Evolutionary conservation across 257 asterid species (phyloP).

Genomic region (Solanum neorickii): DNA sequence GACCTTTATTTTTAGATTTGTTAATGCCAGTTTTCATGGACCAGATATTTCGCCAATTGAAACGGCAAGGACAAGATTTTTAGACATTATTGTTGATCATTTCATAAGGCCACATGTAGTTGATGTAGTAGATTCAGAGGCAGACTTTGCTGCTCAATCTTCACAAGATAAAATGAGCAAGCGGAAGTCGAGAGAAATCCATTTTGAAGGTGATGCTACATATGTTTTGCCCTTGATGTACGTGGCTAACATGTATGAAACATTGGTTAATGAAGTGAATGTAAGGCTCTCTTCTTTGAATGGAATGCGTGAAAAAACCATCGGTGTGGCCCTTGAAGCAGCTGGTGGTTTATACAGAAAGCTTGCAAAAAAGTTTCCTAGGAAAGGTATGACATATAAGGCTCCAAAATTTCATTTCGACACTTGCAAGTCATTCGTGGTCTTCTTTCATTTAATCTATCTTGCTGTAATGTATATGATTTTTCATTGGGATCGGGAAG

Average conservation of each 20-base stretch:
- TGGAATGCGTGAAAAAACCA: conserved; percentile 80
- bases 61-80: conserved; percentile 81
- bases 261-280: conserved; percentile 80
- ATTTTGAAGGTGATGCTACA: conserved; percentile 80
- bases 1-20: background rate
- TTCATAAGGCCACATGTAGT: conserved; percentile 58
- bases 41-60: conserved; percentile 94
- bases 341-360: conserved; percentile 97
- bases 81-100: conserved; percentile 70
- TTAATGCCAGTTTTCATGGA: conserved; percentile 18
- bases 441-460: background rate
- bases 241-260: conserved; percentile 85
- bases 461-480: background rate
- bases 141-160: conserved; percentile 51
- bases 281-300: conserved; percentile 58
- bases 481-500: background rate
- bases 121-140: conserved; percentile 55
- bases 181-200: conserved; percentile 57
- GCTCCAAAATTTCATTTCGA: background rate
- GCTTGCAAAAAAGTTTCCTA: conserved; percentile 83
- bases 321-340: conserved; percentile 98
- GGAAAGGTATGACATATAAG: conserved; percentile 45
- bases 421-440: background rate
- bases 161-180: conserved; percentile 49
- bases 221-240: conserved; percentile 92